Evolutionary conservation across 1,139 yeast species (phyloP).

Genomic region (Nematodospora anomalae): DNA sequence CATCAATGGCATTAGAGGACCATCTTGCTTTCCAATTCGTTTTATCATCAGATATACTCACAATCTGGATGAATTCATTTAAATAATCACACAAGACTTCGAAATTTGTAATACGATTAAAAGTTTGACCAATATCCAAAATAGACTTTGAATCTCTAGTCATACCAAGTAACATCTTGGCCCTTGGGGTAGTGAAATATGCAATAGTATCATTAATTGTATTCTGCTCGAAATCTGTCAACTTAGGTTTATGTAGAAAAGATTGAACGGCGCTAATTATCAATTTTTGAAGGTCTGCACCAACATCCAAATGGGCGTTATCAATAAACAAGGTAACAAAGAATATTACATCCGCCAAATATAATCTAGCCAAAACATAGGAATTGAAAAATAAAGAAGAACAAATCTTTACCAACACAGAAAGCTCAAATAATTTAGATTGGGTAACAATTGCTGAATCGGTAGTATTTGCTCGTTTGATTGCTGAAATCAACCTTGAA

Average conservation of each 20-base stretch:
- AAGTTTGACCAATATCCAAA: conserved; percentile 39
- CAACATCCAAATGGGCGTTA: conserved; percentile 68
- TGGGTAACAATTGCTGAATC: conserved; percentile 60
- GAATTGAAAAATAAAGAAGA: conserved; percentile 75
- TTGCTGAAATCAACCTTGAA: conserved; percentile 50
- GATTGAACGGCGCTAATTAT: conserved; percentile 73
- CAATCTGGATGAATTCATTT: conserved; percentile 44
- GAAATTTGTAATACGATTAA: conserved; percentile 52
- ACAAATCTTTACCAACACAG: conserved; percentile 65
- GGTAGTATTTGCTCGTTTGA: conserved; percentile 48
- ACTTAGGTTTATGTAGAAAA: conserved; percentile 57
- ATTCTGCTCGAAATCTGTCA: conserved; percentile 43
- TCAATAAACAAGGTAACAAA: conserved; percentile 72
- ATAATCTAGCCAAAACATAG: conserved; percentile 60
- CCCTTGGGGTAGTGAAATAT: conserved; percentile 69
- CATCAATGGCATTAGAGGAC: conserved; percentile 64
- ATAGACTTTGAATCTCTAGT: conserved; percentile 53
- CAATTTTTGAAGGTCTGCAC: conserved; percentile 64
- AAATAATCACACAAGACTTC: conserved; percentile 67
- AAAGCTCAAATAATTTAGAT: conserved; percentile 69
- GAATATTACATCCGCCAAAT: conserved; percentile 71
- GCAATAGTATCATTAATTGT: conserved; percentile 54
- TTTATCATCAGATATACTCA: conserved; percentile 57
- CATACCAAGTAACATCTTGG: conserved; percentile 74
- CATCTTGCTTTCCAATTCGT: conserved; percentile 69